A percentile compares a stretch with the other conserved stretches of the same genome.
Conservation (phyloP, 257 asterid genomes). For the Pogostemon cablin region DNA sequence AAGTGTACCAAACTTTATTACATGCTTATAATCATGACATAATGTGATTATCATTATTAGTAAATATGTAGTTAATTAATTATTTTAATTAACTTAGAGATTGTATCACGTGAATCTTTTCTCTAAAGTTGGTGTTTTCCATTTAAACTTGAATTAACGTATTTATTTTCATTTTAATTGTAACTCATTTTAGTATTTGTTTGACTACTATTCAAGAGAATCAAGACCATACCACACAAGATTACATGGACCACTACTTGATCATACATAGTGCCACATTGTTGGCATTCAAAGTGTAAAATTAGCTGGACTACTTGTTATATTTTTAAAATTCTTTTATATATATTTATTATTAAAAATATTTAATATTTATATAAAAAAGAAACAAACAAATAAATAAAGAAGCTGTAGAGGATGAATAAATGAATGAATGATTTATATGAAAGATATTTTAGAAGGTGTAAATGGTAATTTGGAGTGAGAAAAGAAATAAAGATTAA, state of each 20-base stretch:
- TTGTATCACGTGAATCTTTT: slow-evolving; percentile 29
- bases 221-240: too few relatives aligned
- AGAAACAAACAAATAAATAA: too few relatives aligned
- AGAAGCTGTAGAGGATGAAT: too few relatives aligned
- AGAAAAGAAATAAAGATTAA: slow-evolving; percentile 16
- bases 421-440: neutral
- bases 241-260: too few relatives aligned
- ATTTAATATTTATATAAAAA: too few relatives aligned
- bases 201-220: too few relatives aligned
- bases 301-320: too few relatives aligned
- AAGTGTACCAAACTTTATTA: slow-evolving; percentile 38
- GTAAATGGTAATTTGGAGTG: slow-evolving; percentile 24
- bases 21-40: slow-evolving; percentile 47
- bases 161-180: neutral
- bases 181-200: too few relatives aligned
- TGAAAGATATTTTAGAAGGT: neutral
- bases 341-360: too few relatives aligned
- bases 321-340: too few relatives aligned
- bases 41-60: slow-evolving; percentile 23
- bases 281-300: too few relatives aligned
- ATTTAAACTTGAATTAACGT: neutral
- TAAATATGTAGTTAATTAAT: neutral
- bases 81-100: neutral
- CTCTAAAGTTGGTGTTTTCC: slow-evolving; percentile 16
- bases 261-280: too few relatives aligned